Conservation (phyloP, 176 grass and related monocot species). For the Elymus sibiricus region DNA sequence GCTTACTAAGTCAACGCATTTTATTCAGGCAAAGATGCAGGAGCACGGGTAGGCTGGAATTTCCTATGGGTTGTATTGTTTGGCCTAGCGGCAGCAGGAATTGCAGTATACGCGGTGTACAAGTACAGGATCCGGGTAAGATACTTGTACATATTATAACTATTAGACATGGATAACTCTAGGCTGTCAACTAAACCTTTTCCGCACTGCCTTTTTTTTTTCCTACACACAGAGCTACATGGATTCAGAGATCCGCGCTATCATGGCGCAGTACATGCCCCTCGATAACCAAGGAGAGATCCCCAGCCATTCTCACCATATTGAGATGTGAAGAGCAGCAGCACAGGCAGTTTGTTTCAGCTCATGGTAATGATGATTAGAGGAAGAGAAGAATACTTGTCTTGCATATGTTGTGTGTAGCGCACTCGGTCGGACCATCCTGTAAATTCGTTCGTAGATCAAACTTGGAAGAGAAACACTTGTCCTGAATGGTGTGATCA, state of each 20-base stretch:
- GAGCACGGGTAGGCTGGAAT: constrained; percentile 61
- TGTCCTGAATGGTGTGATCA: neutral
- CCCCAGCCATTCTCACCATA: constrained; percentile 53
- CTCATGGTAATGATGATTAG: neutral
- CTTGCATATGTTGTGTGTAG: constrained; percentile 10
- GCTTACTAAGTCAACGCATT: neutral
- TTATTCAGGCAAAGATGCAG: constrained; percentile 57
- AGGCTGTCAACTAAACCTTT: neutral
- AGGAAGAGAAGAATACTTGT: neutral
- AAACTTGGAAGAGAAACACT: neutral
- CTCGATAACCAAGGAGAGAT: constrained; percentile 73
- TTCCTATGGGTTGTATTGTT: constrained; percentile 93
- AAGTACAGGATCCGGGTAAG: constrained; percentile 95
- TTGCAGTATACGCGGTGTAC: constrained; percentile 79
- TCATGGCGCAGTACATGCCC: constrained; percentile 95
- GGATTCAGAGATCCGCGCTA: constrained; percentile 87
- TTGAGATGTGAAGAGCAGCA: constrained; percentile 47
- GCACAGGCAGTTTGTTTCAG: neutral
- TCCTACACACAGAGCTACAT: constrained; percentile 56
- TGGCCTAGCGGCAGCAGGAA: constrained; percentile 59
- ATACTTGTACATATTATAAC: neutral
- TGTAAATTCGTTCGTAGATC: constrained; percentile 31
- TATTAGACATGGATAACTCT: neutral
- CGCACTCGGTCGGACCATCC: neutral
- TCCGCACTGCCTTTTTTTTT: neutral